These are phyloP conservation scores for Ceratobasidium sp. DNA, from an alignment of 1,284 basidiomycete genomes.

Conservation along the genomic window DNA sequence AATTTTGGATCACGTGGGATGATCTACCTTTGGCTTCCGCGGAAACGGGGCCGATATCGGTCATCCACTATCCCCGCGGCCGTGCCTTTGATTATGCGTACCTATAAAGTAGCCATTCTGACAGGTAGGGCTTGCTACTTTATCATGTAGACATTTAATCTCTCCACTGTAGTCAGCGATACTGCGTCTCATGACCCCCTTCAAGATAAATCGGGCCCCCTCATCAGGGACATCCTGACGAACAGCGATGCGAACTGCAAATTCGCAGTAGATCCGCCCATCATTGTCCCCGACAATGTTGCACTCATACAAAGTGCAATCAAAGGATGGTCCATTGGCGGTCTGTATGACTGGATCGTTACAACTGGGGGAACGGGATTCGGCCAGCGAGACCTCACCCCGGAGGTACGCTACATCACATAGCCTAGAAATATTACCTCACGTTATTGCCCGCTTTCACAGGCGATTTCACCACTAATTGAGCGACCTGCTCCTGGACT, in stretches of 20 bases:
- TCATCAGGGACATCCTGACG: slow-evolving; percentile 60
- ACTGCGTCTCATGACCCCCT: slow-evolving; percentile 60
- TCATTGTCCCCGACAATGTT: slow-evolving; percentile 37
- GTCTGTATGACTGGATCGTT: slow-evolving; percentile 64
- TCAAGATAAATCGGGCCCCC: slow-evolving; percentile 70
- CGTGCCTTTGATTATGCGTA: not conserved
- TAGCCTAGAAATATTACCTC: slow-evolving; percentile 15
- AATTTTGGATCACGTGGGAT: slow-evolving; percentile 22
- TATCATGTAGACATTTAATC: not conserved
- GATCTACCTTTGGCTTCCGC: not conserved
- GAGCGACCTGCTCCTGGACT: slow-evolving; percentile 78
- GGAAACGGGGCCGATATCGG: not conserved
- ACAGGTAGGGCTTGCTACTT: slow-evolving; percentile 22
- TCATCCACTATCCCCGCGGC: not conserved
- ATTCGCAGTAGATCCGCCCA: slow-evolving; percentile 7
- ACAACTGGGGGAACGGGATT: slow-evolving; percentile 90
- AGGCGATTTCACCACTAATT: slow-evolving; percentile 76
- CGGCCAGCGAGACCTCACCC: slow-evolving; percentile 75
- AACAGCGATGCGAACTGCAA: not conserved
- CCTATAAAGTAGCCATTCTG: slow-evolving; percentile 35
- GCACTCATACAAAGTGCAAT: slow-evolving; percentile 11
- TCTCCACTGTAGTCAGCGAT: slow-evolving; percentile 64
- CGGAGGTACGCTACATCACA: slow-evolving; percentile 62
- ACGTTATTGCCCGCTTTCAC: slow-evolving; percentile 6
- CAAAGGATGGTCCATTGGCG: slow-evolving; percentile 13